These are phyloP conservation scores for Wickerhamomyces chambardii DNA, from an alignment of 805 yeast genomes.

Conservation along the genomic window DNA sequence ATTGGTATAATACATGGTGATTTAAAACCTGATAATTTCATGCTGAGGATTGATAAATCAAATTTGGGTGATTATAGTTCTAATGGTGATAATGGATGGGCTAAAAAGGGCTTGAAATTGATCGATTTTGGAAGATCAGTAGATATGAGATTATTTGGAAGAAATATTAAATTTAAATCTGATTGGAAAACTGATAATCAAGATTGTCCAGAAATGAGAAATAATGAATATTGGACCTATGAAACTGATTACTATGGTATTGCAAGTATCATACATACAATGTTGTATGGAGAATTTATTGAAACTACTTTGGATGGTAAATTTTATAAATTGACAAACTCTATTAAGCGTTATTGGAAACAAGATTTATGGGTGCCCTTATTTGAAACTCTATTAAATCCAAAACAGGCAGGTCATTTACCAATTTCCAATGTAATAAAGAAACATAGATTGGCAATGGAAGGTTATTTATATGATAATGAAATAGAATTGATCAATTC, in stretches of 20 bases:
- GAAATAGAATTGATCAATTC: neutral
- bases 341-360: slow-evolving; percentile 72
- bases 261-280: slow-evolving; percentile 63
- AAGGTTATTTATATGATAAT: slow-evolving; percentile 14
- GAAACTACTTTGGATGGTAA: slow-evolving; percentile 24
- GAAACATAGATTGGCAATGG: slow-evolving; percentile 27
- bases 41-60: slow-evolving; percentile 47
- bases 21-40: slow-evolving; percentile 77
- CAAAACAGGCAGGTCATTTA: slow-evolving; percentile 25
- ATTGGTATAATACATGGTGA: slow-evolving; percentile 77
- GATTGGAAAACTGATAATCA: slow-evolving; percentile 55
- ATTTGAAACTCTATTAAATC: slow-evolving; percentile 57
- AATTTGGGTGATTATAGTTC: slow-evolving; percentile 27
- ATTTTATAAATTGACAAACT: slow-evolving; percentile 26
- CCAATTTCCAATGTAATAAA: slow-evolving; percentile 33
- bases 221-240: slow-evolving; percentile 56
- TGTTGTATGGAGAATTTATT: slow-evolving; percentile 65
- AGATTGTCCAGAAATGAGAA: slow-evolving; percentile 66
- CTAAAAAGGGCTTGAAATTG: slow-evolving; percentile 43
- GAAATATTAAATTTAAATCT: slow-evolving; percentile 43
- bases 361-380: slow-evolving; percentile 59
- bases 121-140: slow-evolving; percentile 81
- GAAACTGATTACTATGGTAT: slow-evolving; percentile 81
- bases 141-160: slow-evolving; percentile 51
- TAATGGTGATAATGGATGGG: slow-evolving; percentile 36